Percentiles rank a stretch among this genome's conserved stretches.
Evolutionary conservation across 805 yeast genomes (phyloP).

Genomic region (Lipomyces japonicus): DNA sequence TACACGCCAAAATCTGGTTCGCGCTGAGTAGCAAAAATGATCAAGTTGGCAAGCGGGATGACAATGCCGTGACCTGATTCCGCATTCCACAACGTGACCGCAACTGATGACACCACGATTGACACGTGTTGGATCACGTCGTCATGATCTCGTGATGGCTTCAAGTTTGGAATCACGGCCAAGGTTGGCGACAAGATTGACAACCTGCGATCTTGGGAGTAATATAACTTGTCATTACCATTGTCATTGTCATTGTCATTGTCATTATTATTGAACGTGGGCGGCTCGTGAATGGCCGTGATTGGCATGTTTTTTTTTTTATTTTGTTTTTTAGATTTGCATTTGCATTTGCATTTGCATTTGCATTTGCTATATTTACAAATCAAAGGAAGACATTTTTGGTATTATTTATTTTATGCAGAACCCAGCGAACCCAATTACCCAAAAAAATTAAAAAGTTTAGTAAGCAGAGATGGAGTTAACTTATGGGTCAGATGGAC

Average conservation of each 20-base stretch:
- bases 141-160: neutral
- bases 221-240: no score
- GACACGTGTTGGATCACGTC: neutral
- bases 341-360: neutral
- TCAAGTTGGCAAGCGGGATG: slow-evolving; percentile 11
- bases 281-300: slow-evolving; percentile 7
- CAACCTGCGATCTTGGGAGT: no score
- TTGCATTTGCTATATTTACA: neutral
- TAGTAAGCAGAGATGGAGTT: no score
- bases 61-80: neutral
- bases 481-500: no score
- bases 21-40: slow-evolving; percentile 22
- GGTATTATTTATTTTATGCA: neutral
- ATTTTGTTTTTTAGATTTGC: neutral
- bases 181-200: no score
- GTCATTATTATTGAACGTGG: neutral
- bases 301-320: neutral
- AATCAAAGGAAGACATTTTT: neutral
- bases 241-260: slow-evolving; percentile 6
- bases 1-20: slow-evolving; percentile 12
- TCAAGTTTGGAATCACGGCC: no score
- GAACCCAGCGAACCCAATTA: neutral
- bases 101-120: neutral
- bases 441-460: neutral
- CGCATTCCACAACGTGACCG: neutral